Percentiles rank a stretch among this genome's conserved stretches.
Conservation (phyloP, 1,284 basidiomycete genomes). For the Fomes fomentarius region DNA sequence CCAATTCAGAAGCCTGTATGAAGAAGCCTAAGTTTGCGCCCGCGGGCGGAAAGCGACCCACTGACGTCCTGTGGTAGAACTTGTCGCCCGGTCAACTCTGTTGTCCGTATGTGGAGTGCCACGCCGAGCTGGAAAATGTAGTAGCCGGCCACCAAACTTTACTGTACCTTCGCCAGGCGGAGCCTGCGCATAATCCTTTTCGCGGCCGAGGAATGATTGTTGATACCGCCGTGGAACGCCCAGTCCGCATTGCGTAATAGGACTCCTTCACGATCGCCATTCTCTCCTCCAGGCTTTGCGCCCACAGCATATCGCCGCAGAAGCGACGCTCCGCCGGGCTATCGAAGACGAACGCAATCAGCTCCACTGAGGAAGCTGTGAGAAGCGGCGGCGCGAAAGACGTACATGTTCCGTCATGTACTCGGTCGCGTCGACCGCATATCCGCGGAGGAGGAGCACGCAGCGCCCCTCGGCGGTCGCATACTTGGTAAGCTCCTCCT, state of each 20-base stretch:
- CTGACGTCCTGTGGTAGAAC: neutral
- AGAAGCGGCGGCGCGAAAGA: conserved; percentile 17
- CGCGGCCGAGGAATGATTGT: conserved; percentile 70
- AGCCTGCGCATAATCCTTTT: conserved; percentile 55
- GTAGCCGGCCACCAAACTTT: neutral
- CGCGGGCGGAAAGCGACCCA: no score
- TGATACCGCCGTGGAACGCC: conserved; percentile 75
- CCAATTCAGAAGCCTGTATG: no score
- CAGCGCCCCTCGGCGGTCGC: conserved; percentile 42
- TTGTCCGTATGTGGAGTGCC: neutral
- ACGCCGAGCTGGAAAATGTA: neutral
- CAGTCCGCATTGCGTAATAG: conserved; percentile 51
- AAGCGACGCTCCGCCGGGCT: conserved; percentile 59
- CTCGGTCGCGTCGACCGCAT: conserved; percentile 62
- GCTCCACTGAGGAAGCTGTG: neutral
- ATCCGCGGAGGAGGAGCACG: conserved; percentile 63
- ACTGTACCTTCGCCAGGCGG: conserved; percentile 45
- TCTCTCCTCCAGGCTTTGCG: conserved; percentile 24
- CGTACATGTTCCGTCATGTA: conserved; percentile 74
- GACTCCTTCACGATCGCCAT: conserved; percentile 9
- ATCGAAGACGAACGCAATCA: conserved; percentile 4
- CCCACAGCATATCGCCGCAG: conserved; percentile 49
- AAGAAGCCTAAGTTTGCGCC: no score
- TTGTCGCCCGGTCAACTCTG: conserved; percentile 4
- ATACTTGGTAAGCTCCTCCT: conserved; percentile 40